Percentiles rank a stretch among this genome's conserved stretches.
Conservation (phyloP, 495 filamentous ascomycete genomes). For the Hypoxylon lienhwacheense region DNA sequence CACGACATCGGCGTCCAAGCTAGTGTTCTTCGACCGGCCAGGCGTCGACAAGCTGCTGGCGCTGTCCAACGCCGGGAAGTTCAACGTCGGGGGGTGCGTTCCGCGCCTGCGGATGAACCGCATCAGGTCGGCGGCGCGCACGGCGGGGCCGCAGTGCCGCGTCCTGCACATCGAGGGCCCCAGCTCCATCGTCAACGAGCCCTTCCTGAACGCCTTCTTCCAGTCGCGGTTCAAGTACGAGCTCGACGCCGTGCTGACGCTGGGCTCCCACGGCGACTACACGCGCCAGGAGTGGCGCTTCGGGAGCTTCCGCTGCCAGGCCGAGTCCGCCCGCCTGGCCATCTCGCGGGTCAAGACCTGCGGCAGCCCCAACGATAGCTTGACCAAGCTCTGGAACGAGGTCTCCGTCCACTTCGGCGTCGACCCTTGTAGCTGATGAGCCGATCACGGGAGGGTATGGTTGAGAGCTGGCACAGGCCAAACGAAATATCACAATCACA, state of each 20-base stretch:
- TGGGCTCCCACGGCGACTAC: slow-evolving; percentile 20
- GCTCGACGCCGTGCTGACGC: slow-evolving; percentile 42
- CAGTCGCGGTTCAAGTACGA: slow-evolving; percentile 45
- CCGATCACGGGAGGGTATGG: background rate
- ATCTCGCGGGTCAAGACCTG: slow-evolving; percentile 36
- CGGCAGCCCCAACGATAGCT: background rate
- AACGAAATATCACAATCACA: too few relatives aligned
- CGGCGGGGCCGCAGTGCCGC: slow-evolving; percentile 17
- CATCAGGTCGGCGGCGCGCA: slow-evolving; percentile 14
- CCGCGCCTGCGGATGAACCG: slow-evolving; percentile 29
- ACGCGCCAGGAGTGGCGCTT: slow-evolving; percentile 44
- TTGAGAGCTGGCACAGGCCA: too few relatives aligned
- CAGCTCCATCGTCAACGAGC: slow-evolving; percentile 32
- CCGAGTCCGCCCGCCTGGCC: slow-evolving; percentile 43
- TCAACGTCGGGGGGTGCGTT: slow-evolving; percentile 21
- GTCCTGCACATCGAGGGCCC: slow-evolving; percentile 46
- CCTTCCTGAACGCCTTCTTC: slow-evolving; percentile 40
- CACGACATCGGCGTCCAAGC: slow-evolving; percentile 38
- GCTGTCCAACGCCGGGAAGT: slow-evolving; percentile 6
- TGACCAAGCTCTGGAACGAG: background rate
- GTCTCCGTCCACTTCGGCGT: slow-evolving; percentile 26
- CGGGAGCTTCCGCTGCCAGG: slow-evolving; percentile 48
- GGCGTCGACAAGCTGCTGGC: slow-evolving; percentile 27
- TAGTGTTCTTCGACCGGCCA: slow-evolving; percentile 43
- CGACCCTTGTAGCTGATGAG: slow-evolving; percentile 16